Base-by-base conservation (phyloP, 1,284 basidiomycete species). In the Coriolopsis trogii region DNA sequence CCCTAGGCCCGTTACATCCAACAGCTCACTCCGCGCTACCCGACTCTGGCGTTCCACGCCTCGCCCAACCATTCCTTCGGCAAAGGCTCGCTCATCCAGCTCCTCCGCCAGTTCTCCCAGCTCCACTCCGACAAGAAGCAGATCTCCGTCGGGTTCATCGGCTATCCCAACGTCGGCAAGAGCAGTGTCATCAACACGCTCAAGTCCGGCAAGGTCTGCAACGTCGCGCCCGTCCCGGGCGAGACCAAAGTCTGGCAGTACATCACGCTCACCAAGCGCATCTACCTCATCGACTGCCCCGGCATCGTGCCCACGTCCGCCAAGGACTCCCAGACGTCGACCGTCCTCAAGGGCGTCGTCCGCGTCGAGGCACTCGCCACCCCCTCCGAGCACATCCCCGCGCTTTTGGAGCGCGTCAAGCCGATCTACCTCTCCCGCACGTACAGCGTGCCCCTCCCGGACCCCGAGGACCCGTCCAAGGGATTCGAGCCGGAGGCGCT, bases 191-290 rank as follows among this genome's bases (percentile, higher is more conserved):
- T 99, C 77, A 99, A 99, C 76, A 98, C 97, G 36, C 82, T 99
- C 58, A 99, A 99, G 81, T 94, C 93, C 74, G 91, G 93, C 72
- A 98, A 98, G 73, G 96, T 98, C 58, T 99, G 97, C 80, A 88
- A 85, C 25, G 95, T 98, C 46, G 97, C 97, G 15, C 96, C 97
- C 10, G 86, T 99, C 25, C 97, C 97, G 7, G 96, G 96, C 63
- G 96, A 99, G 79, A 99, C 97, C 46, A 99, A 99, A 76, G 94
- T 99, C 60, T 99, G 97, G 97, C 96, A 99, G 82, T 99, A 99
- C 74, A 97, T 99, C 73, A 93, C 94, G 23, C 79, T 99, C 46
- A 98, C 96, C 64, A 85, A 90, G 55, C 85, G 93, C 56, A 99
- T 99, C 70, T 99, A 98, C 78, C 87, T 99, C 60, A 98, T 99